Percentiles rank a stretch among this genome's conserved stretches.
Conservation (phyloP, 2,329 filamentous ascomycete genomes). For the Stagonosporopsis tanaceti region DNA sequence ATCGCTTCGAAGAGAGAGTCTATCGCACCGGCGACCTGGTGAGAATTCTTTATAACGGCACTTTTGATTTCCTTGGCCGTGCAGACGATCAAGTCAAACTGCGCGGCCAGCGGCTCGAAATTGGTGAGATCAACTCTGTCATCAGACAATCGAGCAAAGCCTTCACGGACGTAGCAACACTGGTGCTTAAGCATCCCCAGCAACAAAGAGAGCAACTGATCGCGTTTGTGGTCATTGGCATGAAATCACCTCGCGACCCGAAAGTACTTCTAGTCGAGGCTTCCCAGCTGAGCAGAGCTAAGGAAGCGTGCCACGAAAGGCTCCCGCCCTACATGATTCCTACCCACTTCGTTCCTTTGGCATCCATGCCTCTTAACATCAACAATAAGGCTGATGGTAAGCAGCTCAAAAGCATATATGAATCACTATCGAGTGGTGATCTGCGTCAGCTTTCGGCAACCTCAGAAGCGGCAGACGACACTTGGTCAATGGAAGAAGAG, state of each 20-base stretch:
- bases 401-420: constrained; percentile 71
- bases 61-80: constrained; percentile 86
- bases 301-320: constrained; percentile 69
- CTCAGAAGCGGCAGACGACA: constrained; percentile 24
- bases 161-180: constrained; percentile 75
- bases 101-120: constrained; percentile 85
- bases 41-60: constrained; percentile 78
- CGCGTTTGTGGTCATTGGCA: constrained; percentile 66
- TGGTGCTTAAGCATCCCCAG: constrained; percentile 75
- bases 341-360: constrained; percentile 77
- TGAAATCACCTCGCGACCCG: constrained; percentile 24
- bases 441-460: constrained; percentile 63
- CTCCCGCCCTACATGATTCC: constrained; percentile 92
- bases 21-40: constrained; percentile 93
- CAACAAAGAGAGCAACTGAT: constrained; percentile 85
- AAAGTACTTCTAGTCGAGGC: constrained; percentile 32
- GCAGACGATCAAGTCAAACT: constrained; percentile 93
- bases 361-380: constrained; percentile 77
- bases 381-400: constrained; percentile 91
- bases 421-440: constrained; percentile 64
- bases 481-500: constrained; percentile 52
- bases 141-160: constrained; percentile 68
- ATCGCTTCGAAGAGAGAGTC: constrained; percentile 58
- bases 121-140: constrained; percentile 88
- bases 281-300: constrained; percentile 32